A percentile compares a stretch with the other conserved stretches of the same genome.
phyloP scores from a whole-genome alignment of 495 filamentous ascomycete genomes.

The Tuber magnatum region DNA sequence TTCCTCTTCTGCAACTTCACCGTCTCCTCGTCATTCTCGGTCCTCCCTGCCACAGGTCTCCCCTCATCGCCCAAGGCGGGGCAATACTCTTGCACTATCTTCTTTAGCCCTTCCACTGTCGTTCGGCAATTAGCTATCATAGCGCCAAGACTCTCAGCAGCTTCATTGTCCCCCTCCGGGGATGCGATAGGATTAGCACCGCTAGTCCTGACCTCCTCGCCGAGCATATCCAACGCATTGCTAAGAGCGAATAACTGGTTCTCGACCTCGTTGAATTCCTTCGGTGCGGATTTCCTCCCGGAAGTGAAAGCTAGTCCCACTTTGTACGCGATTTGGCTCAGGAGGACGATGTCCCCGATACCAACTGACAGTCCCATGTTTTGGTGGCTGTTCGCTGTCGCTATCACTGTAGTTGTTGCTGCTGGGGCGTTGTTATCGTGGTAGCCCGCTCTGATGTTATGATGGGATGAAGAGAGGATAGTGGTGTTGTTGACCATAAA shows the following conservation, averaged over 20 bases:
- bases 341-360: slow-evolving; percentile 45
- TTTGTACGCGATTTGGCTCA: slow-evolving; percentile 45
- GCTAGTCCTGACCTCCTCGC: slow-evolving; percentile 25
- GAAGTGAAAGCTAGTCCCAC: slow-evolving; percentile 45
- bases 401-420: not conserved
- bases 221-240: slow-evolving; percentile 42
- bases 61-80: not conserved
- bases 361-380: slow-evolving; percentile 37
- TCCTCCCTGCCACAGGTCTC: not conserved
- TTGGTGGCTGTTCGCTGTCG: slow-evolving; percentile 36
- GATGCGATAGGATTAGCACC: not conserved
- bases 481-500: not conserved
- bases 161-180: not conserved
- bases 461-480: not conserved
- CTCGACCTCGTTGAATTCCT: slow-evolving; percentile 45
- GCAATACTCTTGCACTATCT: slow-evolving; percentile 5
- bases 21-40: not conserved
- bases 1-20: not conserved
- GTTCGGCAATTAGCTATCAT: slow-evolving; percentile 4
- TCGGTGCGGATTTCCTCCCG: slow-evolving; percentile 42
- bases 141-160: not conserved
- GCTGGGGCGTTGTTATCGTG: not conserved
- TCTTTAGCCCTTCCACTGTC: slow-evolving; percentile 6
- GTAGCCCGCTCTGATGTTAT: not conserved
- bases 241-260: slow-evolving; percentile 42